Percentiles rank a stretch among this genome's conserved stretches.
These are phyloP conservation scores for Rhododendron ferrugineum DNA, from an alignment of 148 eudicot genomes.

Conservation along the genomic window DNA sequence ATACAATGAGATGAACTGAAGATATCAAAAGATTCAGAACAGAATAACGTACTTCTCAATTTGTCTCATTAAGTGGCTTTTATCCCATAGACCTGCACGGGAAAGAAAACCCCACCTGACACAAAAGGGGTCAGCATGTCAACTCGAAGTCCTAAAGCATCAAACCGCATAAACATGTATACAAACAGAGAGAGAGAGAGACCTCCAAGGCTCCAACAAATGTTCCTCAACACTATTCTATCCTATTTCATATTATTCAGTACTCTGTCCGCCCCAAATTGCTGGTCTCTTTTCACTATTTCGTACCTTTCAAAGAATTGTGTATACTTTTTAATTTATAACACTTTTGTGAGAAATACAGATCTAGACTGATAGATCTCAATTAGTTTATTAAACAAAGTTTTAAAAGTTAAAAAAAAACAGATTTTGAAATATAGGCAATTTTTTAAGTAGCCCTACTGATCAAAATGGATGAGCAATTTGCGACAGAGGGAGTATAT, in stretches of 20 bases:
- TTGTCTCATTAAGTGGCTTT: constrained; percentile 97
- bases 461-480: too few relatives aligned
- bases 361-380: too few relatives aligned
- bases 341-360: too few relatives aligned
- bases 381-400: too few relatives aligned
- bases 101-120: constrained; percentile 97
- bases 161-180: not conserved
- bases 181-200: not conserved
- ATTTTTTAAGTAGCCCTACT: too few relatives aligned
- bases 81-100: constrained; percentile 98
- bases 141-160: constrained; percentile 10
- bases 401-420: too few relatives aligned
- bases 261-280: too few relatives aligned
- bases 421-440: too few relatives aligned
- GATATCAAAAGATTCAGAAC: not conserved
- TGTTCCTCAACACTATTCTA: not conserved
- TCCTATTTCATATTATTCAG: not conserved
- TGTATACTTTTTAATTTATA: too few relatives aligned
- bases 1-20: not conserved
- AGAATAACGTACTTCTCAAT: constrained; percentile 71
- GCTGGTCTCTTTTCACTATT: too few relatives aligned
- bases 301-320: too few relatives aligned
- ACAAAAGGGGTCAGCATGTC: constrained; percentile 9
- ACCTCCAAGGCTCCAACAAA: not conserved
- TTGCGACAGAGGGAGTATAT: too few relatives aligned